phyloP scores from a whole-genome alignment of 2,329 filamentous ascomycete genomes.

The Botrytis elliptica region DNA sequence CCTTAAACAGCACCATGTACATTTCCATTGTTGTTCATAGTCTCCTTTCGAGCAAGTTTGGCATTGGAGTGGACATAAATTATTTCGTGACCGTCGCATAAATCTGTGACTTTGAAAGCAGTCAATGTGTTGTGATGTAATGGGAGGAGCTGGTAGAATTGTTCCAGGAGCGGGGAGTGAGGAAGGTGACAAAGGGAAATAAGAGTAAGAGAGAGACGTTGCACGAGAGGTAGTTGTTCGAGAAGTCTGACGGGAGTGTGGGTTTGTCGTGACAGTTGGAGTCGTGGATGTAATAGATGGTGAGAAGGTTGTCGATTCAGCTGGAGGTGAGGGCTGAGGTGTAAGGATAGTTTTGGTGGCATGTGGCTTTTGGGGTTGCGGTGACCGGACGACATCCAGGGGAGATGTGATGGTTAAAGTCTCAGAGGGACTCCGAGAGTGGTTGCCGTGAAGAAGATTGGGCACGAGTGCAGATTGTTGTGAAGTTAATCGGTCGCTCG shows the following conservation, averaged over 20 bases:
- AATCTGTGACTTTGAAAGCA: constrained; percentile 38
- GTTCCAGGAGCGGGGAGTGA: constrained; percentile 26
- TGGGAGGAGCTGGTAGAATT: constrained; percentile 29
- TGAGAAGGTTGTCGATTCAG: background rate
- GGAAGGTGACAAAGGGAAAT: constrained; percentile 18
- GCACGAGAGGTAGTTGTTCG: constrained; percentile 15
- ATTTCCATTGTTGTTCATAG: constrained; percentile 35
- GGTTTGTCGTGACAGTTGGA: background rate
- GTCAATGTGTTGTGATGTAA: constrained; percentile 33
- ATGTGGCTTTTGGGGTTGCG: constrained; percentile 33
- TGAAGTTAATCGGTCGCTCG: background rate
- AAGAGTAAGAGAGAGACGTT: constrained; percentile 22
- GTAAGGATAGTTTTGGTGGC: constrained; percentile 29
- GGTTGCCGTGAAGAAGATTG: constrained; percentile 21
- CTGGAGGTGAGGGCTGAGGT: constrained; percentile 27
- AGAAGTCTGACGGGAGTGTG: constrained; percentile 13
- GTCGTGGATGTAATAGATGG: constrained; percentile 9
- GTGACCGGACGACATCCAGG: constrained; percentile 28
- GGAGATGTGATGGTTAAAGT: constrained; percentile 36
- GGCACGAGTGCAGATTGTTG: constrained; percentile 10
- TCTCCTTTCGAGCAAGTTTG: constrained; percentile 38
- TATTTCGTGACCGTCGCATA: constrained; percentile 37
- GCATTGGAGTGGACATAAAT: constrained; percentile 36
- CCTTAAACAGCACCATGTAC: constrained; percentile 40
- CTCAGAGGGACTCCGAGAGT: constrained; percentile 32